Evolutionary conservation across 768 basidiomycete genomes (phyloP), one percentile per base, ranked within the genome.

Genomic region (Amanita pallidorosea): DNA sequence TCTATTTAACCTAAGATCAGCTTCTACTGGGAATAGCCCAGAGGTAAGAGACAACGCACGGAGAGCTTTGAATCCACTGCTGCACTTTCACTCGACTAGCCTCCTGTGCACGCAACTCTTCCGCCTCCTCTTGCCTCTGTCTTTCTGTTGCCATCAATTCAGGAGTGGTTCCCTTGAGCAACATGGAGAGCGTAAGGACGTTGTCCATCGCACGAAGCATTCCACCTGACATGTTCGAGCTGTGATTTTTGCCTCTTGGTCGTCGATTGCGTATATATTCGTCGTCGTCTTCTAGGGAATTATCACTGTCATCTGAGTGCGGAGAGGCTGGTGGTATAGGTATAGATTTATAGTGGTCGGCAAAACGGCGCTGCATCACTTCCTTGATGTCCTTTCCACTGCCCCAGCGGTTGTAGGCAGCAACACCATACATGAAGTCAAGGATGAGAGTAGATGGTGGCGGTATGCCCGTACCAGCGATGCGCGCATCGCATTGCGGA

Each of bases 351-450:
- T 36, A 36, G 35, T 36, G 15, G 1, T 36, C 35, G 15, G 20
- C 4, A 45, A 45, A 45, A 33, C 22, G 36, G 35, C 47, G 29
- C 45, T 56, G 47, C 54, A 55, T 52, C 45, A 55, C 42, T 20
- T 49, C 41, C 12, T 47, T 25, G 22, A 53, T 58, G n/a, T 22
- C 49, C 23, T 46, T 46, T 27, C 55, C 53, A 29, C 45, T 52
- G 33, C 41, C 43, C 57, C 57, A 58, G 51, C 41, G 49, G 22
- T 17, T 8, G 41, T 54, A 56, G 35, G 55, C 55, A 41, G 57
- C 55, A 54, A 44, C 29, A 29, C 57, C 57, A 48, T 56, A 57
- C 45, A 54, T 53, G 53, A 48, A 15, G 5, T 41, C 40, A 22
- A 41, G 40, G 40, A 41, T 22, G 40, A 41, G 20, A 22, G 40